Base-by-base conservation (phyloP, 129 eudicot genomes). In the Artemisia tridentata region DNA sequence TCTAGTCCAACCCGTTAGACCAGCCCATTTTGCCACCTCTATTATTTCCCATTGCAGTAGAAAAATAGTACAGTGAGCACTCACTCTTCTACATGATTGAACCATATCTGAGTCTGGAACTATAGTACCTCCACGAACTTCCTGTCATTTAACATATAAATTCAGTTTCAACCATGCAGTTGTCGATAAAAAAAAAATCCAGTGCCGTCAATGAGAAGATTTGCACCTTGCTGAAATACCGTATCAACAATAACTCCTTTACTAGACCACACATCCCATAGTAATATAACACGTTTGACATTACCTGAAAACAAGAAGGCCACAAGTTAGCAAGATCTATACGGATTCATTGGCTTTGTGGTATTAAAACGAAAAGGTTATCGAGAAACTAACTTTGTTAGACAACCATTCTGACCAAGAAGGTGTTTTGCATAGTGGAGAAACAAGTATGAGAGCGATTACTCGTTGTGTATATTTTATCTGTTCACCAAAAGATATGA, bases 351-450 rank as follows among this genome's bases (percentile, higher is more conserved):
- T 31, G n/a, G 60, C 10, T 17, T 48, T 45, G 15, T 11, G 48
- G 34, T 29, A 20, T 57, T 31, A 60, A 65, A 68, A 76, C n/a
- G 49, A 11, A 3, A 27, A 62, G 46, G 14, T 21, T 57, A 10
- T 72, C 29, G 27, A 66, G 76, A 78, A 63, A 41, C 53, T 55
- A 46, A 92, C 98, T 96, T 92, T 92, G 68, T 86, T 92, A 67
- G 74, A 84, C 76, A 92, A 57, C 98, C 98, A 92, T 73, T 92
- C 98, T 53, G 98, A 88, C 98, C 98, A 92, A 68, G 95, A 92
- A 18, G 98, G 98, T 72, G 95, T 75, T 86, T 86, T 82, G 86
- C 98, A 92, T 19, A 88, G 45, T 63, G 98, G 98, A 61, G 98
- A 88, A 78, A 92, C 79, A 20, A 92, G 98, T 83, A 92, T 86